Base-by-base conservation (phyloP, 1,139 yeast species). In the Candida sp. region DNA sequence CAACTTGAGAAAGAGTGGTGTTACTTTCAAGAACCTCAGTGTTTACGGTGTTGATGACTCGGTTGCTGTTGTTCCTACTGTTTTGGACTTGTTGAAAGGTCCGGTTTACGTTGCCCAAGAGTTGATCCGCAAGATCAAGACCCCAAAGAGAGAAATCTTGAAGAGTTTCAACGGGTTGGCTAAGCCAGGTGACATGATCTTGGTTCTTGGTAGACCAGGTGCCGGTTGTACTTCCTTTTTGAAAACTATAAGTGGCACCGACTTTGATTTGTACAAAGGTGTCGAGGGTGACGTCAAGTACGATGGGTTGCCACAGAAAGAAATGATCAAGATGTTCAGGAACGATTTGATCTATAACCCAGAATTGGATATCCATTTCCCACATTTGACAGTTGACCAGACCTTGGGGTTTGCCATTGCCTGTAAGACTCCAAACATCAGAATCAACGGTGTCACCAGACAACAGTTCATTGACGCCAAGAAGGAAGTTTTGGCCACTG, bases 201-300 rank as follows among this genome's bases (percentile, higher is more conserved):
- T 83, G 55, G 87, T 84, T 4, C 73, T 85, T 45, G 90, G 89
- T 48, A 76, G 86, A 57, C 89, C 89, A 7, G 90, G 89, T 53
- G 82, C 89, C 23, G 89, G 89, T 50, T 84, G 89, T 63, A 75
- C 88, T 4, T 77, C 88, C 9, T 71, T 84, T 35, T 69, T 85
- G 59, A 80, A 81, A 60, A 69, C 85, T 43, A 57, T 83, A 44
- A 77, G 86, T 49, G 88, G 87, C 55, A 68, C 68, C 12, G 71
- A 67, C 51, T 53, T 59, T 26, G 63, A 63, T 44, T 54, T 61
- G 30, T 69, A 51, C 49, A 63, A 56, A 57, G 68, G 47, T 51
- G 58, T 54, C 52, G 65, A 62, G 32, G 69, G 80, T 47, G 77
- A 77, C 22, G 65, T 83, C 42, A 65, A 69, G n/a, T 84, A 81